Conservation (phyloP, 139 green algal species). For the Chlamydomonas urium region DNA sequence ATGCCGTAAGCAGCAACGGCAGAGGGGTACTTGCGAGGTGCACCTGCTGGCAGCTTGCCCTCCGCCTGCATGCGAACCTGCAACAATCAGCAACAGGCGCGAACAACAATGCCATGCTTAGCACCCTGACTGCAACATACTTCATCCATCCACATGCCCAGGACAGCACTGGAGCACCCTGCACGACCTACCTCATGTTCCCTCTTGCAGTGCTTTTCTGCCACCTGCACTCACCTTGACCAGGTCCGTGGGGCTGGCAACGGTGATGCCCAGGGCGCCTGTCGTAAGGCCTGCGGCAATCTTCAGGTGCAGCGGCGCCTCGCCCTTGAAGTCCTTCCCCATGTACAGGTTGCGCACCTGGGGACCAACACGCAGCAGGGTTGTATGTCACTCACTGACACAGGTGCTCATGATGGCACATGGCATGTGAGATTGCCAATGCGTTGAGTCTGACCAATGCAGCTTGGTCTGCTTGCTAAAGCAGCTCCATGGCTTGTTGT, state of each 20-base stretch:
- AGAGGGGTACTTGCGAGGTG: slow-evolving; percentile 74
- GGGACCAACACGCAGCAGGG: too few relatives aligned
- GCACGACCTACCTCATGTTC: too few relatives aligned
- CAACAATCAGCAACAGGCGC: too few relatives aligned
- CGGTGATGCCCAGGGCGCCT: slow-evolving; percentile 79
- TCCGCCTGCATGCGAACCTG: slow-evolving; percentile 95
- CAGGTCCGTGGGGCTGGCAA: slow-evolving; percentile 92
- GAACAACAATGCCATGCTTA: background rate
- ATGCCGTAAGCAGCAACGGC: slow-evolving; percentile 87
- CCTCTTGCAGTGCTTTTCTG: background rate
- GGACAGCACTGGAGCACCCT: too few relatives aligned
- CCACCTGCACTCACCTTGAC: slow-evolving; percentile 77
- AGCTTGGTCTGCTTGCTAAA: too few relatives aligned
- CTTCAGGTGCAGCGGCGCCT: slow-evolving; percentile 82
- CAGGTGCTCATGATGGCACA: too few relatives aligned
- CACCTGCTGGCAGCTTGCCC: slow-evolving; percentile 72
- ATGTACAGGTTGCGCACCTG: slow-evolving; percentile 51
- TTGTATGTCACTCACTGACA: too few relatives aligned
- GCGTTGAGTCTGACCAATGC: too few relatives aligned
- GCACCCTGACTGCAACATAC: background rate
- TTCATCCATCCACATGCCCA: too few relatives aligned
- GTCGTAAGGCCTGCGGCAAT: slow-evolving; percentile 91
- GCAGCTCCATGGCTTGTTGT: too few relatives aligned
- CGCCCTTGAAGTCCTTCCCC: slow-evolving; percentile 72
- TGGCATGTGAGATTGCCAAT: too few relatives aligned